Conservation (phyloP, 169 alveolate species). For the Plasmodium coatneyi region DNA sequence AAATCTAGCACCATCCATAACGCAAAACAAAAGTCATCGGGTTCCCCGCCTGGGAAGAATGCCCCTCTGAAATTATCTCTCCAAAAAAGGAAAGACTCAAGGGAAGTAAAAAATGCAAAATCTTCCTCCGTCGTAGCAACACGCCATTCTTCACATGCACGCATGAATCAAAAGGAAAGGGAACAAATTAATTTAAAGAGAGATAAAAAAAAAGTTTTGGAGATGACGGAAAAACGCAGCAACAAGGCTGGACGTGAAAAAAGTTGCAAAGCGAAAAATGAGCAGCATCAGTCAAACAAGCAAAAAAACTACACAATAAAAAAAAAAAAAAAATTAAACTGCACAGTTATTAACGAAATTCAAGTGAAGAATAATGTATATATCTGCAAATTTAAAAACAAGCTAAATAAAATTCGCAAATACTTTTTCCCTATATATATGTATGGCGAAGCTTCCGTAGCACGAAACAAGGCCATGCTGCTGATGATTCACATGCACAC, state of each 20-base stretch:
- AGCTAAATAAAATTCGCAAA: conserved; percentile 44
- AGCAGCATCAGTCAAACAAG: neutral
- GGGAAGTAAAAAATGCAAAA: neutral
- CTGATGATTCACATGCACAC: conserved; percentile 30
- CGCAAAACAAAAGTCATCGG: neutral
- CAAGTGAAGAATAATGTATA: conserved; percentile 37
- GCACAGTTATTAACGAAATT: conserved; percentile 8
- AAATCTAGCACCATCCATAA: neutral
- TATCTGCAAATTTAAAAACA: conserved; percentile 31
- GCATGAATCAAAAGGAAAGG: neutral
- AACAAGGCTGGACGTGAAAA: neutral
- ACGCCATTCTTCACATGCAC: neutral
- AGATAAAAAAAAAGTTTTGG: neutral
- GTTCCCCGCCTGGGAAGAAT: neutral
- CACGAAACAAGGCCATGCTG: conserved; percentile 32
- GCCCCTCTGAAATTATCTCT: neutral
- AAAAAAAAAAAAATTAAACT: conserved; percentile 12
- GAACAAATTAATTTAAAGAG: neutral
- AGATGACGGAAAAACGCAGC: neutral
- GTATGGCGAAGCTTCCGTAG: conserved; percentile 33
- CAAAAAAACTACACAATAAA: neutral
- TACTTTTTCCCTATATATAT: conserved; percentile 56
- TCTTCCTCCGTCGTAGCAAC: neutral
- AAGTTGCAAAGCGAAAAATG: neutral
- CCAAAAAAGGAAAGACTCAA: neutral